Evolutionary conservation across 305 asterid species (phyloP), one percentile per base, ranked within the genome.

Genomic region (Solanum hybrid): DNA sequence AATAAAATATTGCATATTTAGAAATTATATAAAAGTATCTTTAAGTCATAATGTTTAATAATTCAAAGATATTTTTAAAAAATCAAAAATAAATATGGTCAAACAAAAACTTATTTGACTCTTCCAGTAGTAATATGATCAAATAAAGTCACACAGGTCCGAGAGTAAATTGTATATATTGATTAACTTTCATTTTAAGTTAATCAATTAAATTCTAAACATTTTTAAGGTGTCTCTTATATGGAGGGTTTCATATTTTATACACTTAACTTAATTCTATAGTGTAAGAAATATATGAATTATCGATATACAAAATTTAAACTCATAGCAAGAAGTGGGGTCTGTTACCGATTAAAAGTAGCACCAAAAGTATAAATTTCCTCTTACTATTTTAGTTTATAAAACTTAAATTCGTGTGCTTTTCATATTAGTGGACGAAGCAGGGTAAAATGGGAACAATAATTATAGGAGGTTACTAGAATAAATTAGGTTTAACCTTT

Each of bases 401-500:
- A 28, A 82, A 82, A 29, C 16, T 29, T 9, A 28, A 83, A 82
- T 4, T 42, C 1, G 6, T 16, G 71, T 82, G 39, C 2, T 82
- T 82, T 42, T 8, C 6, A 13, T 46, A 42, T 42, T 14, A 82
- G 24, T 83, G 73, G 11, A 51, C 88, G 4, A 51, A 8, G n/a
- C 6, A 26, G 87, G 87, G 74, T 18, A 83, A 83, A 82, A 83
- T 51, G 75, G 88, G 75, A 51, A 84, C 3, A 84, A 51, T 26
- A 29, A 3, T 14, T 74, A 87, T 28, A 77, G 89, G 91, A 85
- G 88, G 91, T 94, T 92, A 80, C 93, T 2, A 77, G 42, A 87
- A 89, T 89, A 89, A 90, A 88, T 88, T 81, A 26, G 88, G 89
- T 31, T 51, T 84, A 84, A 51, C 22, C 88, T 87, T 91, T 90